Percentiles rank a stretch among this genome's conserved stretches.
phyloP scores from a whole-genome alignment of 257 asterid species.

The Lithospermum erythrorhizon region DNA sequence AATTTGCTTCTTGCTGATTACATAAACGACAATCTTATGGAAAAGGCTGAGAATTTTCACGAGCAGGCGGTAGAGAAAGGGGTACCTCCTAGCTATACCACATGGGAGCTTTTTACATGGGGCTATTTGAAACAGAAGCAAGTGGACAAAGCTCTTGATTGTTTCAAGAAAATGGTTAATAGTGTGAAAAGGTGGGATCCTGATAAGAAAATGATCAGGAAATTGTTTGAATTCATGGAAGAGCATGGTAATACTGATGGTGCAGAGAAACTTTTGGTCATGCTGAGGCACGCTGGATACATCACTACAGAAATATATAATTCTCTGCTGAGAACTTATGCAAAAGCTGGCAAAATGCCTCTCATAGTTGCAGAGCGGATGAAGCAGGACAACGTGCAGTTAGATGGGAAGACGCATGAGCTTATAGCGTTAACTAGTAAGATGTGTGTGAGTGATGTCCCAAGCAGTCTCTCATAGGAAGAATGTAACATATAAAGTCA shows the following conservation, averaged over 20 bases:
- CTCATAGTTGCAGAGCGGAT: constrained; percentile 75
- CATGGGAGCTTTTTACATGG: constrained; percentile 84
- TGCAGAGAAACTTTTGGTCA: constrained; percentile 55
- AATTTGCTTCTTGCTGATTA: constrained; percentile 76
- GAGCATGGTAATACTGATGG: constrained; percentile 51
- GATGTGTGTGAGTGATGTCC: constrained; percentile 63
- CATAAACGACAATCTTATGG: constrained; percentile 49
- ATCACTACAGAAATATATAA: constrained; percentile 52
- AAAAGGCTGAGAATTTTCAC: constrained; percentile 52
- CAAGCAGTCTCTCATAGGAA: constrained; percentile 12
- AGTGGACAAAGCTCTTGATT: constrained; percentile 39
- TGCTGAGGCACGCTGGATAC: constrained; percentile 50
- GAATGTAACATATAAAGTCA: too few species aligned
- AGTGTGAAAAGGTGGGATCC: constrained; percentile 75
- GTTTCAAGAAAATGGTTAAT: constrained; percentile 46
- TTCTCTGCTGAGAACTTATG: constrained; percentile 58
- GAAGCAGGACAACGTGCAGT: constrained; percentile 56
- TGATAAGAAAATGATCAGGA: constrained; percentile 39
- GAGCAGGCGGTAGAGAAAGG: constrained; percentile 43
- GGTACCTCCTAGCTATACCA: constrained; percentile 54
- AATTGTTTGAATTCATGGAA: constrained; percentile 44
- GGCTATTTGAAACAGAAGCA: constrained; percentile 57
- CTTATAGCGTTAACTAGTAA: constrained; percentile 47
- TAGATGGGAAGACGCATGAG: constrained; percentile 51
- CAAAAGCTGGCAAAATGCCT: constrained; percentile 71